Base-by-base conservation (phyloP, 2,329 filamentous ascomycete genomes). In the Fusarium nodosum region DNA sequence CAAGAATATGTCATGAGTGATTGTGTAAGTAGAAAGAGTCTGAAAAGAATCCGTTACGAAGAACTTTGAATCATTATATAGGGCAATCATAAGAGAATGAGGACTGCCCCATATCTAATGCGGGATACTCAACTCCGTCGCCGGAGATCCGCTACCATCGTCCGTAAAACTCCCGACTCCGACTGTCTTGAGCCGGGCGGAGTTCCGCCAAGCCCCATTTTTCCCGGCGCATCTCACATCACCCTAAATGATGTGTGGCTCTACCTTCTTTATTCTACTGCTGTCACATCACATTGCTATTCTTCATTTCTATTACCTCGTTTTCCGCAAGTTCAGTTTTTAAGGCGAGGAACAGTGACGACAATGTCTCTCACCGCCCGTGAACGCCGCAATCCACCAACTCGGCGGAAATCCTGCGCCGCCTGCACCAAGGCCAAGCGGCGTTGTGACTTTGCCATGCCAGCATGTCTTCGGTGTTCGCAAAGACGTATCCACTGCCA, bases 371-470 rank as follows among this genome's bases (percentile, higher is more conserved):
- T 77, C 20, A 76, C 76, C 30, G 60, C 75, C 12, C 68, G 72
- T 36, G 82, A 83, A 74, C 79, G 78, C 55, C 76, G 66, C 28
- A 84, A 84, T 75, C 83, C 82, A 34, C 84, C 80, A 45, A 81
- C 81, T 7, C 77, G 83, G 58, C 84, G 86, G 47, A 89, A 87
- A 76, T 86, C 87, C 5, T 90, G 87, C 71, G 78, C 81, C 5
- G 82, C 83, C 28, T 89, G 87, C 77, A 86, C 83, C 48, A 84
- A 82, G 69, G 82, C 86, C 26, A 89, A 89, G 75, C 82, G 87
- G 16, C 84, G 84, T 48, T 89, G 87, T 74, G 84, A 87, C 67
- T 81, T 85, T 38, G 81, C 80, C 20, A 73, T 81, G 16, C 87
- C 87, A 3, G 73, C 80, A 15, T 90, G 87, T 69, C 76, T 82